Evolutionary conservation across 2,329 filamentous ascomycete genomes (phyloP), one percentile per base, ranked within the genome.

Genomic region (Fusarium setosum): DNA sequence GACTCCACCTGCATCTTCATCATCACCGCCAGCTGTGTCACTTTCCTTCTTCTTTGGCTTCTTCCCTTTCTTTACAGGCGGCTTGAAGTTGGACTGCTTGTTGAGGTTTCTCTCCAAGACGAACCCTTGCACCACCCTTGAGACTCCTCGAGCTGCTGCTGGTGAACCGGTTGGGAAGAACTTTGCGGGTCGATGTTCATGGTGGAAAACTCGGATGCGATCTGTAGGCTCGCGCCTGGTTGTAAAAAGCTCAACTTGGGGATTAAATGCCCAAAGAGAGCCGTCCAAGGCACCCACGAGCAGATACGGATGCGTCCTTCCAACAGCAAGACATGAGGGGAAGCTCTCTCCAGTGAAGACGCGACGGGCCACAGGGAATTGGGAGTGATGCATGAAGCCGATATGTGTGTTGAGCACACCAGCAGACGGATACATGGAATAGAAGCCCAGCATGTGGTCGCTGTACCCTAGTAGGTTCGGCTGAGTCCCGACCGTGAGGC

Each of bases 391-490:
- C 61, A 85, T 75, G 67, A 87, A 88, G 11, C 82, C 82, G 21
- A 88, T 72, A 26, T 82, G 81, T 3, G 83, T 83, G 68, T 84
- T 86, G 17, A 83, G 78, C 15, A 85, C 82, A 59, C 83, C 84
- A 4, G 83, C 82, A 0, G 83, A 84, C 3, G 86, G 84, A 69
- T 83, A 83, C 20, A 83, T 74, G 26, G 81, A 80, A 57, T 84
- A 81, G 74, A 84, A 88, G 6, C 85, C 86, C 52, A 85, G 79
- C 41, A 88, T 75, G 60, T 86, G 82, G 62, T 87, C 84, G 72
- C 80, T 83, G 81, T 86, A 89, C 18, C 79, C 76, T 15, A 88
- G 76, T 37, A 87, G 75, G 61, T 83, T 82, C 5, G 84, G 81
- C 61, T 87, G 84, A 63, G 86, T 83, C 59, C 77, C 80, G 45